Conservation (phyloP, 2,329 filamentous ascomycete species). For the Colletotrichum higginsianum region DNA sequence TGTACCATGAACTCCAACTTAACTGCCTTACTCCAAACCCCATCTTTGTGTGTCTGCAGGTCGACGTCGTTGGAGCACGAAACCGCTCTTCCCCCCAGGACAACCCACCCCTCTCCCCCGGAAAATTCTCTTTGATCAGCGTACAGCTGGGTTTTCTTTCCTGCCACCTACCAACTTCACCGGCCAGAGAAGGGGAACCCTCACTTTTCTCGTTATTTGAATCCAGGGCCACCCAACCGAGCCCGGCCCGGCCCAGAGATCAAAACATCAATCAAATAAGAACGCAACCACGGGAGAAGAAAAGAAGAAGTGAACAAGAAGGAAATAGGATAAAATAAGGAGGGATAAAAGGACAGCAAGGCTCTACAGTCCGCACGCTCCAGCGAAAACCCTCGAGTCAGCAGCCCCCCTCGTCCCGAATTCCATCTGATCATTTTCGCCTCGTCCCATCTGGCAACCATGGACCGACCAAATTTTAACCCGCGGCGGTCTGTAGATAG, state of each 20-base stretch:
- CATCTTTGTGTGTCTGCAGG: slow-evolving; percentile 10
- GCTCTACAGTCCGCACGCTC: slow-evolving; percentile 19
- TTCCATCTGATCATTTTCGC: slow-evolving; percentile 19
- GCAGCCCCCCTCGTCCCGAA: slow-evolving; percentile 12
- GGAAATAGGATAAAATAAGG: neutral
- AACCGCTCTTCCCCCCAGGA: too few species aligned
- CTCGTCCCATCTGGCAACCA: slow-evolving; percentile 36
- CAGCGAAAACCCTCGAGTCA: slow-evolving; percentile 34
- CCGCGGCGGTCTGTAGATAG: slow-evolving; percentile 46
- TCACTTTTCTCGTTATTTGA: neutral
- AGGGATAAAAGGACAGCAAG: slow-evolving; percentile 15
- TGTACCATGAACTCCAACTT: slow-evolving; percentile 12
- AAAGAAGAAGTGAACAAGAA: slow-evolving; percentile 18
- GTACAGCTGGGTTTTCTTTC: too few species aligned
- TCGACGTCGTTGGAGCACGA: neutral
- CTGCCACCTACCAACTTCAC: neutral
- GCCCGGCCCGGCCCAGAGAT: neutral
- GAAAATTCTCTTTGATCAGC: neutral
- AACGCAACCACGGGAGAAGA: too few species aligned
- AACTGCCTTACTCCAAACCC: slow-evolving; percentile 18
- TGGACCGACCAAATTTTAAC: slow-evolving; percentile 47
- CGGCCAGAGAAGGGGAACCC: neutral
- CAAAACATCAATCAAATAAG: slow-evolving; percentile 9
- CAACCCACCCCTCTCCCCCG: too few species aligned
- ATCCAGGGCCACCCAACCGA: too few species aligned